phyloP scores from a whole-genome alignment of 2,329 filamentous ascomycete species.

The Trichoderma endophyticum region DNA sequence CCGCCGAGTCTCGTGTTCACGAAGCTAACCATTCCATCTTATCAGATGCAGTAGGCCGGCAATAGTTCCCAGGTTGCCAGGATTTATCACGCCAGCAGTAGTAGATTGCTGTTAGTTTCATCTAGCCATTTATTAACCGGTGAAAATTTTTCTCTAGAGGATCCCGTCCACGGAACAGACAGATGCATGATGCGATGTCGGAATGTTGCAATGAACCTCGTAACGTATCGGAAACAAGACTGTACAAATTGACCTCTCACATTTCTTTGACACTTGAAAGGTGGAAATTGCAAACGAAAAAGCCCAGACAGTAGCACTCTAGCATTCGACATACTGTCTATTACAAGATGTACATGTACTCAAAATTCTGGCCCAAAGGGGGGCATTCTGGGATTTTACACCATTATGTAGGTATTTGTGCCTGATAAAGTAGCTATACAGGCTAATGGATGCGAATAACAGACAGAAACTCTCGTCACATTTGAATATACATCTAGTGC shows the following conservation, averaged over 20 bases:
- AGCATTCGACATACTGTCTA: background rate
- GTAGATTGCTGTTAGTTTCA: background rate
- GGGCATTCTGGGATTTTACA: conserved; percentile 33
- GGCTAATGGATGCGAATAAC: background rate
- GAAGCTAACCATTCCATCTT: conserved; percentile 13
- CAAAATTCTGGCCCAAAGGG: conserved; percentile 34
- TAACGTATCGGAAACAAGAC: background rate
- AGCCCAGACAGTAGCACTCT: background rate
- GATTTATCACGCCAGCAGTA: background rate
- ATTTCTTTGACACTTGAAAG: background rate
- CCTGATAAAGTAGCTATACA: background rate
- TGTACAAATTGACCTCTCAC: background rate
- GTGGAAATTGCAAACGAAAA: background rate
- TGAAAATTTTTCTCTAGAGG: background rate
- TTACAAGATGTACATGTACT: conserved; percentile 23
- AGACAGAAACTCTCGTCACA: conserved; percentile 38
- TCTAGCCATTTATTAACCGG: background rate
- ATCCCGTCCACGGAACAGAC: background rate
- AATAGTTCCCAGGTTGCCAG: background rate
- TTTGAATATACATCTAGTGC: conserved; percentile 37
- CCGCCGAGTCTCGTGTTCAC: background rate
- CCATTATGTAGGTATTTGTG: conserved; percentile 34
- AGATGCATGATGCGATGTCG: background rate
- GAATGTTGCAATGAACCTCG: background rate
- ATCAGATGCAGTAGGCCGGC: background rate